phyloP scores from a whole-genome alignment of 805 yeast genomes.

The Pichia phayaonensis region DNA sequence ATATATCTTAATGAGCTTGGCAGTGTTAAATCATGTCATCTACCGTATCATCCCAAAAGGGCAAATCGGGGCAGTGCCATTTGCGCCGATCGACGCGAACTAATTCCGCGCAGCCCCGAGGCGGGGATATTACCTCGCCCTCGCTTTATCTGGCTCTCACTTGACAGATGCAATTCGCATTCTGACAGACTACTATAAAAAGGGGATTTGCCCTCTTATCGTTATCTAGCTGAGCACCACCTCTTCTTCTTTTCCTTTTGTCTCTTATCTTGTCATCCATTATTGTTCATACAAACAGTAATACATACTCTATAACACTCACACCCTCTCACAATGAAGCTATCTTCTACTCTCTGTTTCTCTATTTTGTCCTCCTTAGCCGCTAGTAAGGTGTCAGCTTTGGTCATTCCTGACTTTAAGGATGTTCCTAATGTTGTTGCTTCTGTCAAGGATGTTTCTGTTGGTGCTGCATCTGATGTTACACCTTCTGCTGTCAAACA shows the following conservation, averaged over 20 bases:
- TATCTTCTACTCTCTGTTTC: slow-evolving; percentile 10
- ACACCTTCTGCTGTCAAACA: neutral
- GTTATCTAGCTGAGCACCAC: neutral
- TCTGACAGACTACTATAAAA: neutral
- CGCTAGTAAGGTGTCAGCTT: slow-evolving; percentile 12
- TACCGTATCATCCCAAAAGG: neutral
- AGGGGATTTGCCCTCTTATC: neutral
- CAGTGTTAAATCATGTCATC: neutral
- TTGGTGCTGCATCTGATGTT: slow-evolving; percentile 22
- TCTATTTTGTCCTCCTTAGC: slow-evolving; percentile 14
- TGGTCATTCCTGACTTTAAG: slow-evolving; percentile 15
- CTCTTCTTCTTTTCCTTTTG: neutral
- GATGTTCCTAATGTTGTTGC: slow-evolving; percentile 11
- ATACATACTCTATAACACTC: neutral
- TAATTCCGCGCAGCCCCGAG: neutral
- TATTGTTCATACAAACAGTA: neutral
- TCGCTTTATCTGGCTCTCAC: neutral
- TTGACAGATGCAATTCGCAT: neutral
- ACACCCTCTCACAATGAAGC: slow-evolving; percentile 11
- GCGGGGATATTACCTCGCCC: neutral
- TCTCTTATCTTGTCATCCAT: neutral
- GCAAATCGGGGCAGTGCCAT: neutral
- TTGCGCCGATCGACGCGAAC: neutral
- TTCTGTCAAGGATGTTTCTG: slow-evolving; percentile 31
- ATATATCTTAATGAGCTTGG: neutral